These are phyloP conservation scores for Astrothelium subdiscretum DNA, from an alignment of 495 filamentous ascomycete genomes.

Conservation along the genomic window DNA sequence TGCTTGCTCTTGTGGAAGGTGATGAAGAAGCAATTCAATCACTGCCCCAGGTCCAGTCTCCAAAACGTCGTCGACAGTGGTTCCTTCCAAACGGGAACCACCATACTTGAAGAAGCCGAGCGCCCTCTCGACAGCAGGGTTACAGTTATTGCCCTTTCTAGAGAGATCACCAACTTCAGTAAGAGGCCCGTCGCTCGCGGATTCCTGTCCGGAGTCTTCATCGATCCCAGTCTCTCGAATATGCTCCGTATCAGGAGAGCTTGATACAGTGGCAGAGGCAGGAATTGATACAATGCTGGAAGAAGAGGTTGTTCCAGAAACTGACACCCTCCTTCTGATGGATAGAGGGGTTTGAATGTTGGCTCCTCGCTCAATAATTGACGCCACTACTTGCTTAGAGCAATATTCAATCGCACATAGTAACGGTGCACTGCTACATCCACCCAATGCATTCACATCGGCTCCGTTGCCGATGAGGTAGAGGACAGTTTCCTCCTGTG, in stretches of 20 bases:
- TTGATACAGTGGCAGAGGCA: no score
- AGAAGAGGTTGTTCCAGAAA: not conserved
- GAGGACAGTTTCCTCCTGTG: not conserved
- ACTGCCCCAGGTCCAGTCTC: not conserved
- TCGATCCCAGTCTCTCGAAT: no score
- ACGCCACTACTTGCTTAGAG: not conserved
- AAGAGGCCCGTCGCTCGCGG: no score
- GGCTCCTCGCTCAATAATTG: not conserved
- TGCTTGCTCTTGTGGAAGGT: not conserved
- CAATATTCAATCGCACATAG: not conserved
- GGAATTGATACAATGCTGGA: no score
- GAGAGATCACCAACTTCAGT: no score
- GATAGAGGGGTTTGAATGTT: not conserved
- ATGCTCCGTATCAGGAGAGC: no score
- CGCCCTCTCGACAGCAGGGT: not conserved
- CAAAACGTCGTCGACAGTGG: not conserved
- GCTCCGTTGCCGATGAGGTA: not conserved
- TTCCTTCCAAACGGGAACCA: not conserved
- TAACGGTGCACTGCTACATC: not conserved
- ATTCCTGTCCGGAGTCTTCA: no score
- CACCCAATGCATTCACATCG: not conserved
- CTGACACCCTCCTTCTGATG: not conserved
- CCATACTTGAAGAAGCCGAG: not conserved
- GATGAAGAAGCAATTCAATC: not conserved
- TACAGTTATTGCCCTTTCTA: not conserved